Conservation (phyloP, 2,329 filamentous ascomycete genomes). For the Magnaporthiopsis incrustans region DNA sequence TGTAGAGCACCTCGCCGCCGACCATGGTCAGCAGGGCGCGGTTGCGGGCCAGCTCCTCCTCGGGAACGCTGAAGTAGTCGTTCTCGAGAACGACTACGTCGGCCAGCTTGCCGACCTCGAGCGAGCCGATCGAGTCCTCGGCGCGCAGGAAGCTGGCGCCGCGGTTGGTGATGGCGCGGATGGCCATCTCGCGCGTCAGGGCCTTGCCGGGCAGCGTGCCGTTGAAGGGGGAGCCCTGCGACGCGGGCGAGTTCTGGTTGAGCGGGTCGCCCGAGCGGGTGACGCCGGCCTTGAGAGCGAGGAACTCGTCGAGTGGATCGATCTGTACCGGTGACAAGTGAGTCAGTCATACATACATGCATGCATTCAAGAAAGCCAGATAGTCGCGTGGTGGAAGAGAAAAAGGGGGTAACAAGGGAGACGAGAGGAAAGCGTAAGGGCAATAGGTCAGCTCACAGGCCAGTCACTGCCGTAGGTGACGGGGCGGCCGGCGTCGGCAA, state of each 20-base stretch:
- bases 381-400: background rate
- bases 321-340: background rate
- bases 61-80: slow-evolving; percentile 1
- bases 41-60: slow-evolving; percentile 3
- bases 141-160: background rate
- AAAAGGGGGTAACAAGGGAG: background rate
- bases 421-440: background rate
- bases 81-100: slow-evolving; percentile 6
- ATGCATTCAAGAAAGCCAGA: too few relatives aligned
- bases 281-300: slow-evolving; percentile 3
- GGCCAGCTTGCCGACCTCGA: slow-evolving; percentile 11
- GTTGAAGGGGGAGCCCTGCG: background rate
- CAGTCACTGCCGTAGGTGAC: slow-evolving; percentile 12
- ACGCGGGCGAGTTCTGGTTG: background rate
- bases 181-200: background rate
- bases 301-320: slow-evolving; percentile 3
- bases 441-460: slow-evolving; percentile 17
- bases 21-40: slow-evolving; percentile 4
- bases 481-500: background rate
- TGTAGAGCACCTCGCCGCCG: slow-evolving; percentile 1
- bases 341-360: background rate
- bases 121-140: slow-evolving; percentile 7
- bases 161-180: slow-evolving; percentile 4
- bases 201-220: background rate
- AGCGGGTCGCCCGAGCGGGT: slow-evolving; percentile 2